Evolutionary conservation across 2,329 filamentous ascomycete genomes (phyloP).

Genomic region (Sclerotinia borealis): DNA sequence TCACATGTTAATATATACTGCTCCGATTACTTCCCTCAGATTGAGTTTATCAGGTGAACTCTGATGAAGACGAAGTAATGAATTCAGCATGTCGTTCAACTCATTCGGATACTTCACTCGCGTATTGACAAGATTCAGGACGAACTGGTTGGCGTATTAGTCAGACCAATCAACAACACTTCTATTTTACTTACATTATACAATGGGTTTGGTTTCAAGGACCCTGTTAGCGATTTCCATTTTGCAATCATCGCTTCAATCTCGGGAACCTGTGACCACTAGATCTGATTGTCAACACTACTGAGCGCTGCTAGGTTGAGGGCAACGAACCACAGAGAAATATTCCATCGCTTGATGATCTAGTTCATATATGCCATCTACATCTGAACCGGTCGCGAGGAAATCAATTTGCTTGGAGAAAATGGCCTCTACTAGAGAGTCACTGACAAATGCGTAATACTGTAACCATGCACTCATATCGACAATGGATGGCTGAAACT

Average conservation of each 20-base stretch:
- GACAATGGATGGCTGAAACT: not conserved
- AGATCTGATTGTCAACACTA: not conserved
- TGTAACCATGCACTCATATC: conserved; percentile 7
- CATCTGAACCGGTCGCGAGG: not conserved
- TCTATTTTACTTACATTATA: not conserved
- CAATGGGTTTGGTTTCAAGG: not conserved
- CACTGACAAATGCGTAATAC: conserved; percentile 7
- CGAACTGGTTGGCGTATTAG: not conserved
- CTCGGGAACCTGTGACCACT: not conserved
- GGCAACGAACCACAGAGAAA: not conserved
- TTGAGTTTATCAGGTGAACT: not conserved
- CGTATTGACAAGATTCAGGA: not conserved
- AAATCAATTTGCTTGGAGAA: conserved; percentile 2
- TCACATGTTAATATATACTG: not conserved
- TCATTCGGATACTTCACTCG: not conserved
- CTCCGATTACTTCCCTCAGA: not conserved
- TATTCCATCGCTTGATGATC: not conserved
- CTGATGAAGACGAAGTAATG: not conserved
- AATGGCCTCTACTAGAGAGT: not conserved
- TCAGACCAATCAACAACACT: not conserved
- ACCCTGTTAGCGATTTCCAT: not conserved
- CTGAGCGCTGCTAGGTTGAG: not conserved
- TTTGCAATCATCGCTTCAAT: not conserved
- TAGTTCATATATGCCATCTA: not conserved
- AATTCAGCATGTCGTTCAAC: not conserved